Conservation (phyloP, 2,329 filamentous ascomycete species). For the Sordariomycetes sp. region DNA sequence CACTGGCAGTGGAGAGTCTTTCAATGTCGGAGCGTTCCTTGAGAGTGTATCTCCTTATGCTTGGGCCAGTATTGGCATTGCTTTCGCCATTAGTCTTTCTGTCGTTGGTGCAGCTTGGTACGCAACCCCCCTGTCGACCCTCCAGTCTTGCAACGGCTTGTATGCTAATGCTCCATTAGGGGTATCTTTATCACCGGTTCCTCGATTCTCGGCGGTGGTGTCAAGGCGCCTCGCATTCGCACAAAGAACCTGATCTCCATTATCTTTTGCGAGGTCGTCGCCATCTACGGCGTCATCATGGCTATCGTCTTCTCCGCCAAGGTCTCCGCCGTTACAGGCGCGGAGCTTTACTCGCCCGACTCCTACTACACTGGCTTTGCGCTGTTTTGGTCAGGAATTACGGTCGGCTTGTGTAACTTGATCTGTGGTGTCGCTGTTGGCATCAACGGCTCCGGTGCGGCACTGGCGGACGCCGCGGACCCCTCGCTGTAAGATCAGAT, state of each 20-base stretch:
- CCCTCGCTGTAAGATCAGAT: constrained; percentile 76
- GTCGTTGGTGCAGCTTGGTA: constrained; percentile 98
- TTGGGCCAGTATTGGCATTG: constrained; percentile 87
- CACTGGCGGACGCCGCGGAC: constrained; percentile 91
- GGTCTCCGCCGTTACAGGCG: constrained; percentile 55
- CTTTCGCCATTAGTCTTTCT: constrained; percentile 88
- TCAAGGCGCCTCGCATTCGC: constrained; percentile 92
- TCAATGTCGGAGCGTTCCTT: constrained; percentile 95
- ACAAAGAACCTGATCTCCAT: constrained; percentile 99
- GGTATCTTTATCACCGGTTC: constrained; percentile 98
- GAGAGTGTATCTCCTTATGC: constrained; percentile 89
- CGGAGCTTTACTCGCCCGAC: constrained; percentile 60
- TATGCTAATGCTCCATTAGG: constrained; percentile 39
- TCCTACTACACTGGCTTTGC: constrained; percentile 94
- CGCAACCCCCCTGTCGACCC: constrained; percentile 12
- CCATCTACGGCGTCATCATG: constrained; percentile 99
- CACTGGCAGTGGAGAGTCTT: constrained; percentile 88
- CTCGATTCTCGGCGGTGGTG: constrained; percentile 92
- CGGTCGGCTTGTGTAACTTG: constrained; percentile 91
- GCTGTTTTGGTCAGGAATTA: constrained; percentile 90
- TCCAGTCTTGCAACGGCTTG: background rate
- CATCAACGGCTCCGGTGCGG: constrained; percentile 96
- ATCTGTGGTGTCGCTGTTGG: constrained; percentile 94
- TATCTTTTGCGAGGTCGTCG: constrained; percentile 99
- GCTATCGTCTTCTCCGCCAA: constrained; percentile 96